Evolutionary conservation across 768 basidiomycete genomes (phyloP), one percentile per base, ranked within the genome.

Genomic region (Termitomyces sp.): DNA sequence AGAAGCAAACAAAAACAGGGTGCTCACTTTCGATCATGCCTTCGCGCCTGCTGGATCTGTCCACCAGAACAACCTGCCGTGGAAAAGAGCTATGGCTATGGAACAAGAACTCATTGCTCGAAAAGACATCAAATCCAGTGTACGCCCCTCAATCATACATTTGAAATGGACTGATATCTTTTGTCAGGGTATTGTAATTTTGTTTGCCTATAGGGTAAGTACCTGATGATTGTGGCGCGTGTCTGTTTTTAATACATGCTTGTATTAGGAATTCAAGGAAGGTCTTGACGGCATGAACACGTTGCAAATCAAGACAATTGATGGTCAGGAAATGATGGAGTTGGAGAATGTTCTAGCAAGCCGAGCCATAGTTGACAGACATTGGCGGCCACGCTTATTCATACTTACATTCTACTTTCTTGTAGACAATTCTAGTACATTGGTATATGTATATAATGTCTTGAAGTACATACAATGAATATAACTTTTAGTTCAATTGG

Each of bases 161-260:
- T 7, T 53, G n/a, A 32, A 42, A 8, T 5, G 34, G 42, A 45
- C 33, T 59, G 8, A 59, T 7, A 37, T 22, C 36, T 51, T 27
- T 16, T 53, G 32, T 12, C 32, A 76, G 75, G 74, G 67, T 12
- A 72, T 69, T 54, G 69, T 72, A 4, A 72, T 76, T 32, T 45
- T 66, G 20, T 46, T 59, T 36, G 74, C 75, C 16, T 71, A 74
- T 53, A 58, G 64, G 52, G 75, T 74, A 57, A 53, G 3, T n/a
- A 30, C 30, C 44, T 55, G n/a, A 37, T 46, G 22, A 26, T 10
- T 46, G n/a, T 54, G 27, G 12, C 7, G 8, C 5, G 12, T 30
- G 24, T 7, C 26, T n/a, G 13, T 55, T 20, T 20, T 4, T 45
- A 12, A 36, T 53, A 30, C 10, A 44, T 27, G 34, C 5, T 2